These are phyloP conservation scores for Phytophthora multivora DNA, from an alignment of 352 stramenopile genomes.

Conservation along the genomic window DNA sequence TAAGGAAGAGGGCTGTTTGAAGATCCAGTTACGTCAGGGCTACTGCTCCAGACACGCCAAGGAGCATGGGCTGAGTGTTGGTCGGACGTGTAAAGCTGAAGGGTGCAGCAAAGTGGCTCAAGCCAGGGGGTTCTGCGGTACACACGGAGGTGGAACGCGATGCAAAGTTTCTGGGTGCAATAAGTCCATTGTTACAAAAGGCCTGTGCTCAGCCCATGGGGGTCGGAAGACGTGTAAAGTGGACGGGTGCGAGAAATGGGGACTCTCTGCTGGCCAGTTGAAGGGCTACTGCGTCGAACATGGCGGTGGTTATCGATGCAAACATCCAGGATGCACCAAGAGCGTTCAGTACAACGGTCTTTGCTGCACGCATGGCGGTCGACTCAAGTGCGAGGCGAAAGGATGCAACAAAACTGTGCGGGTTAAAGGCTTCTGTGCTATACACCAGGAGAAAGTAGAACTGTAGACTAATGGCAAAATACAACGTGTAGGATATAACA, in stretches of 20 bases:
- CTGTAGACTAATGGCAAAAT: too few relatives aligned
- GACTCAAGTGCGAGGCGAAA: conserved; percentile 16
- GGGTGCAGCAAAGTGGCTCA: conserved; percentile 27
- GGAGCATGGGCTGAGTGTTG: conserved; percentile 23
- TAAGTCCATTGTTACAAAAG: conserved; percentile 25
- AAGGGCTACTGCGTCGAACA: conserved; percentile 39
- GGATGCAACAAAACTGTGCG: conserved; percentile 21
- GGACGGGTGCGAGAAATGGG: conserved; percentile 27
- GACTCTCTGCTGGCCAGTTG: conserved; percentile 13
- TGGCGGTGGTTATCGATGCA: conserved; percentile 26
- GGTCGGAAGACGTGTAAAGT: conserved; percentile 32
- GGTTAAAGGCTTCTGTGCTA: conserved; percentile 23
- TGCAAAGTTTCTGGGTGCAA: conserved; percentile 27
- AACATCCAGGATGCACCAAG: conserved; percentile 26
- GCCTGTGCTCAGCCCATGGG: conserved; percentile 24
- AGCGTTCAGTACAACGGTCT: conserved; percentile 31
- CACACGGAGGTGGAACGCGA: conserved; percentile 26
- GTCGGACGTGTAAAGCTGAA: conserved; percentile 26
- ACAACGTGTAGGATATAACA: too few relatives aligned
- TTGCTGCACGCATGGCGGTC: conserved; percentile 26
- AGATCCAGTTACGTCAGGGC: conserved; percentile 19
- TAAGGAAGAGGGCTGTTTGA: conserved; percentile 27
- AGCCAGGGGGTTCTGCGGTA: conserved; percentile 20
- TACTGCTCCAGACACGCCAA: conserved; percentile 31
- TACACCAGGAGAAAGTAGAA: conserved; percentile 5